Base-by-base conservation (phyloP, 2,329 filamentous ascomycete genomes). In the Emericellopsis cladophorae region DNA sequence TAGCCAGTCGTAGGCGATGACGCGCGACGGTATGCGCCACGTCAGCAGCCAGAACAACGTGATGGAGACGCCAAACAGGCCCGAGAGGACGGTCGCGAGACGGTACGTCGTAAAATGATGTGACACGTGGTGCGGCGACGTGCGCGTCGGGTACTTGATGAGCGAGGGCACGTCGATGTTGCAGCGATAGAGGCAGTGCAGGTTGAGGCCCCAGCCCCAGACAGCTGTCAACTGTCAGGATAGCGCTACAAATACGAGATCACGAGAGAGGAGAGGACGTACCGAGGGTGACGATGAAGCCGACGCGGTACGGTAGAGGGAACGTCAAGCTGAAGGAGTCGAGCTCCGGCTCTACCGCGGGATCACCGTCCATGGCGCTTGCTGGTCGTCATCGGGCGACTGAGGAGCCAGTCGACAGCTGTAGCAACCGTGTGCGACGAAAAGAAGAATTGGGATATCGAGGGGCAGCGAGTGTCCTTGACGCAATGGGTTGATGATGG, bases 151-250 rank as follows among this genome's bases (percentile, higher is more conserved):
- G 60, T 96, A 96, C 59, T 84, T 81, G 52, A 96, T 86, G 43
- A 96, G 72, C 26, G 79, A 71, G 16, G 87, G 84, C 42, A 94
- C 84, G 61, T 95, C 87, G 65, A 98, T 93, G 57, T 84, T 84
- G 54, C 79, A 69, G 44, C 77, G 64, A 53, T 81, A 72, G 45
- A 96, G 79, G 64, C 86, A 89, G 57, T 95, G 88, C 33, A 96
- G 76, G 65, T 95, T 96, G 51, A 84, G 62, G 49, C 82, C 88
- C 88, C 90, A 98, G 58, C 86, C 88, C 90, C 90, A 96, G 54
- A 94, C 81, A 51, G 86, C 88, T 93, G 49, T 45, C 16, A n/a
- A n/a, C n/a, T n/a, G 32, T 40, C 23, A 38, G 40, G 33, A 40
- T 22, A 15, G 9, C 18, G 6, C 14, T 23, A n/a, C 23, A 31